Percentiles rank a stretch among this genome's conserved stretches.
Evolutionary conservation across 2,329 filamentous ascomycete species (phyloP).

Genomic region (Cladosporium sp.): DNA sequence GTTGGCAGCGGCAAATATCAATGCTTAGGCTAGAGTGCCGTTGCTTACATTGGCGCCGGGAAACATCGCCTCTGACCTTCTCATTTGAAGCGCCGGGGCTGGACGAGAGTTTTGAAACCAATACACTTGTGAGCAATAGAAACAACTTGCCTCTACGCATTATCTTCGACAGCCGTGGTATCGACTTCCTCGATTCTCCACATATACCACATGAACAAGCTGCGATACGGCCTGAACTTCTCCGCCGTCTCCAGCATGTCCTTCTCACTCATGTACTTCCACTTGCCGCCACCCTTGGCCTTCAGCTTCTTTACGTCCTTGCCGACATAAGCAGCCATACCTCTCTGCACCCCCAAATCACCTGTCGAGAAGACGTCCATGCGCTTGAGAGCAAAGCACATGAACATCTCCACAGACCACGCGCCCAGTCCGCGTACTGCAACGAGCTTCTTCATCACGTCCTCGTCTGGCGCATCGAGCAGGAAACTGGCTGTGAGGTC

Average conservation of each 20-base stretch:
- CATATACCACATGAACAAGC: conserved; percentile 98
- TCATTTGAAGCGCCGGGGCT: too few species aligned
- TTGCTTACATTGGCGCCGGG: not conserved
- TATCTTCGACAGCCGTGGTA: conserved; percentile 26
- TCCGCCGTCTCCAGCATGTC: conserved; percentile 86
- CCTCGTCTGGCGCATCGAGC: conserved; percentile 77
- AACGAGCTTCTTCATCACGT: conserved; percentile 77
- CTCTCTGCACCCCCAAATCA: conserved; percentile 90
- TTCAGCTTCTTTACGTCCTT: conserved; percentile 83
- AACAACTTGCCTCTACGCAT: conserved; percentile 4
- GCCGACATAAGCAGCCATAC: conserved; percentile 86
- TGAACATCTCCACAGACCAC: conserved; percentile 99
- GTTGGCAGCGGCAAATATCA: not conserved
- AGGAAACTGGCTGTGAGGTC: conserved; percentile 77
- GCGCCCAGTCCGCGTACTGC: conserved; percentile 82
- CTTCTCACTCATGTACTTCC: conserved; percentile 95
- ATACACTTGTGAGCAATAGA: not conserved
- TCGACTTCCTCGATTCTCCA: conserved; percentile 55
- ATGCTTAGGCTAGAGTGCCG: not conserved
- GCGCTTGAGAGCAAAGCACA: conserved; percentile 89
- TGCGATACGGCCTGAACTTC: conserved; percentile 79
- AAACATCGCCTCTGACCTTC: too few species aligned
- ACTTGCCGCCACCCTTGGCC: conserved; percentile 76
- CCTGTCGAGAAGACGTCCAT: conserved; percentile 92
- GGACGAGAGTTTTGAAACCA: too few species aligned